A percentile compares a stretch with the other conserved stretches of the same genome.
Evolutionary conservation across 2,329 filamentous ascomycete genomes (phyloP).

Genomic region (Ceratocystis destructans): DNA sequence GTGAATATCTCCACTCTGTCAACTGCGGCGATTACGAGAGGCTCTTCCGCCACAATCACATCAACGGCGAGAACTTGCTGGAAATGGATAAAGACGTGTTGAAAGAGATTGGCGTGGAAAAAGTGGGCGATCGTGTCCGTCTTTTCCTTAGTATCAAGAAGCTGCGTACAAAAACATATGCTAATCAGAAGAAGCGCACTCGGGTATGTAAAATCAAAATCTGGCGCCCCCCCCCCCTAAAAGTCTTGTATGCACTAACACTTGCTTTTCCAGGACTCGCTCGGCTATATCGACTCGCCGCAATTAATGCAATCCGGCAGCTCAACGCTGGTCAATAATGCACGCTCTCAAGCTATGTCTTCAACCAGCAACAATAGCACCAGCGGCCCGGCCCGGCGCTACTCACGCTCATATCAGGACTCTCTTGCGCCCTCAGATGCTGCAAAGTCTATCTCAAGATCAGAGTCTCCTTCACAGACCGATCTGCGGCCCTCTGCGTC

Average conservation of each 20-base stretch:
- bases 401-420: constrained; percentile 47
- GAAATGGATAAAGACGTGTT: constrained; percentile 95
- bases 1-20: constrained; percentile 79
- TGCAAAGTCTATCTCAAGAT: constrained; percentile 48
- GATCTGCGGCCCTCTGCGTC: constrained; percentile 31
- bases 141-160: constrained; percentile 79
- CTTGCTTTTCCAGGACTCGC: constrained; percentile 51
- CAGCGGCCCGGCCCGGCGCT: constrained; percentile 40
- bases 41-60: constrained; percentile 81
- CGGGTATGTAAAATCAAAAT: constrained; percentile 43
- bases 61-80: constrained; percentile 90
- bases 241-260: constrained; percentile 2
- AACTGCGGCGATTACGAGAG: constrained; percentile 90
- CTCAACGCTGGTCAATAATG: constrained; percentile 47
- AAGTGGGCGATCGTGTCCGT: constrained; percentile 88
- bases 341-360: constrained; percentile 28
- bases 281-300: constrained; percentile 65
- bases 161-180: constrained; percentile 60
- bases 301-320: constrained; percentile 45
- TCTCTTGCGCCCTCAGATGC: constrained; percentile 27
- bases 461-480: constrained; percentile 51
- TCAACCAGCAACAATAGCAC: neutral
- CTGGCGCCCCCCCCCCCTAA: neutral
- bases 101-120: constrained; percentile 96
- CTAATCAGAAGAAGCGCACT: constrained; percentile 70